Base-by-base conservation (phyloP, 1,284 basidiomycete species). In the Apiotrichum gracile region DNA sequence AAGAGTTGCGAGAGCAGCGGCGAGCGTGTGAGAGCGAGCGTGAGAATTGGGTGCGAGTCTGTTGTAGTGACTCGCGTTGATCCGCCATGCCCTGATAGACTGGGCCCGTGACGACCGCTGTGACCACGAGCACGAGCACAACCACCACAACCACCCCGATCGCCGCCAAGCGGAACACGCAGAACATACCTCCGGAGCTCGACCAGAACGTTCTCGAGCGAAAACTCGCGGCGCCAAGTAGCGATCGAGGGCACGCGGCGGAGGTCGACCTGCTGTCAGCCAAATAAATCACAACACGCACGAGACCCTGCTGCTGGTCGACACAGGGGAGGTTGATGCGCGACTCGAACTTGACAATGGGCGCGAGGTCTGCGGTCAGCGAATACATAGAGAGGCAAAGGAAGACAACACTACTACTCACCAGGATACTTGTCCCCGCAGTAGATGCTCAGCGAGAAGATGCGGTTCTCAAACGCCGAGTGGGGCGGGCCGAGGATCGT, bases 401-500 rank as follows among this genome's bases (percentile, higher is more conserved):
- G 19, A 17, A n/a, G 16, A 2, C 19, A 8, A 37, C 35, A 8
- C 35, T 8, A 19, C 19, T 85, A 87, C 19, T 61, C 59, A 63
- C 93, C 88, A 8, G 96, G 94, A 74, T 98, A 98, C 6, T 73
- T 63, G 8, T 84, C 78, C 34, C 85, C 88, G 70, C 94, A 97
- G 67, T 81, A 79, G 71, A 98, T 93, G 79, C 87, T 89, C 66
- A 98, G 83, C 55, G 85, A 89, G 82, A 97, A 98, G 77, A 98
- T 98, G 49, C 94, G 84, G 78, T 98, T 98, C 82, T 98, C 92
- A 76, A 94, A 92, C 13, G 94, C 91, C 29, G 90, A 93, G 79
- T 97, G 93, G 53, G 92, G 92, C 31, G 96, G 94, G 10, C 94
- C 96, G 61, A 98, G 91, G 78, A 98, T 94, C 13, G 96, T 98